Evolutionary conservation across 2,329 filamentous ascomycete species (phyloP), one percentile per base, ranked within the genome.

Genomic region (Cytospora schulzeri): DNA sequence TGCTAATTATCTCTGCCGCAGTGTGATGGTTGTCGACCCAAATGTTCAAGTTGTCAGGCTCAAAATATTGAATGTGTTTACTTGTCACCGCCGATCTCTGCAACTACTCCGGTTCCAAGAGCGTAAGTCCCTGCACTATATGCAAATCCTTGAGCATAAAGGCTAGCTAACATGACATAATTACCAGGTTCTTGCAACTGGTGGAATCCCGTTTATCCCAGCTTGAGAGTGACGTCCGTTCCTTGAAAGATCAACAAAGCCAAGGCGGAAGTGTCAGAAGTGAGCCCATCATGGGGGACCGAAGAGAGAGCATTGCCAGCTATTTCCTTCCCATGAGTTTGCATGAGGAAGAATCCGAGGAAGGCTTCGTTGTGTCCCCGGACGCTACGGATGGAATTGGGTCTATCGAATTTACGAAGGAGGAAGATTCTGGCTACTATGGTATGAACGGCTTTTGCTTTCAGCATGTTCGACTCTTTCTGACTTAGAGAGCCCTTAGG

Each of bases 331-430:
- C 59, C 5, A 38, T 26, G 19, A 57, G 52, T 19, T 73, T 38
- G 62, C 72, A 55, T 74, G 79, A 69, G 68, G 76, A 17, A 66
- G 60, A 41, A 72, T 73, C 69, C 71, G 70, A 62, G 28, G 63
- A 64, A 14, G 33, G 33, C 1, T 62, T 59, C 17, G 59, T 60
- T 15, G 63, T 52, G 17, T 57, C 45, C 1, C 62, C 62, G 6
- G 63, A 68, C 56, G 59, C 67, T 2, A 69, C 65, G 1, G 70
- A 72, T 62, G 69, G 70, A 6, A 67, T 72, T 24, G 70, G 69
- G 5, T 61, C 70, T 9, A 68, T 71, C 28, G 63, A 68, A n/a
- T 71, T 71, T 26, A 65, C 63, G 8, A 66, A 68, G 48, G 67
- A 69, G 51, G 60, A 68, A n/a, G 67, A 70, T 45, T 70, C 60